Base-by-base conservation (phyloP, 2,329 filamentous ascomycete genomes). In the Monilinia fructicola region DNA sequence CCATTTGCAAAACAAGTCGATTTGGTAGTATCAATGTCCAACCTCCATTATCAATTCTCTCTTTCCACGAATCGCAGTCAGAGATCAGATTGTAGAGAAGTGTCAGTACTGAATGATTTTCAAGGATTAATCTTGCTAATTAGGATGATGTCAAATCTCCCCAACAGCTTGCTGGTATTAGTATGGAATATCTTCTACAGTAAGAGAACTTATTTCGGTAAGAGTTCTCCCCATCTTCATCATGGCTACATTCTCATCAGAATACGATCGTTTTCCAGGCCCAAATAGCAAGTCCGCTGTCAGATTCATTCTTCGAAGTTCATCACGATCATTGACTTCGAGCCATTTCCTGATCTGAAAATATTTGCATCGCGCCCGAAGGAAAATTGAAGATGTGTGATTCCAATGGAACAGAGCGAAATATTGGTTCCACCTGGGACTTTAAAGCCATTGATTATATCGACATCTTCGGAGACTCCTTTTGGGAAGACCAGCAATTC, bases 291-390 rank as follows among this genome's bases (percentile, higher is more conserved):
- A 72, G 54, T 81, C 80, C 52, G 78, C 73, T 0, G 77, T 78
- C 40, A 74, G 72, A 40, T 76, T 75, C 76, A 80, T 82, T 21
- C 74, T 74, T 28, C 53, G 50, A 12, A 69, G 14, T 23, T 59
- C 52, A 10, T 42, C 48, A n/a, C 66, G 48, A 6, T 42, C 48
- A 1, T 31, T n/a, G 9, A 72, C 75, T 1, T 80, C 75, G 3
- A 85, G 70, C 81, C 82, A 85, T 46, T 77, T 61, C 82, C 82
- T 0, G 83, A 83, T 26, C 78, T 75, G 69, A 81, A 85, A 0
- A 78, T 64, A 38, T 78, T 72, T 5, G 79, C 73, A 26, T 81
- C 78, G 0, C 61, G 9, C 7, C 79, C 79, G 71, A 74, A 81
- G 5, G 28, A 48, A 4, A 5, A 16, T 28, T 52, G 26, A 1